These are phyloP conservation scores for Ogataea degrootiae DNA, from an alignment of 805 yeast genomes.

Conservation along the genomic window DNA sequence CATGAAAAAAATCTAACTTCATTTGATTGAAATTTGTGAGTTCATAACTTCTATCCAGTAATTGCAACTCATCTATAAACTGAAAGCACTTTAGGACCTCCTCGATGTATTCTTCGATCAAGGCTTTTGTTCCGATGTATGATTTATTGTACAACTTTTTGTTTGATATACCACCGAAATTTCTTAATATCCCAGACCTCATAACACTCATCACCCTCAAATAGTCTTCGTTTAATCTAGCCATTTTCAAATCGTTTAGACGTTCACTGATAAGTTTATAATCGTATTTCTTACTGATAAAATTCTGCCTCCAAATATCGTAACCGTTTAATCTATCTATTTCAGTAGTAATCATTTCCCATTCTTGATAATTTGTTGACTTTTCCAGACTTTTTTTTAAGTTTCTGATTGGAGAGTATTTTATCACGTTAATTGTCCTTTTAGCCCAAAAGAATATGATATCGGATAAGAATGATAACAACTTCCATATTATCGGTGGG, in stretches of 20 bases:
- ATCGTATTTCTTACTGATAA: constrained; percentile 76
- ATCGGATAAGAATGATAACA: constrained; percentile 36
- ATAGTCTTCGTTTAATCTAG: constrained; percentile 56
- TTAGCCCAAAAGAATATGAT: constrained; percentile 44
- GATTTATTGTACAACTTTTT: constrained; percentile 74
- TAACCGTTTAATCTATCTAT: constrained; percentile 51
- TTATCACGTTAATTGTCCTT: constrained; percentile 16
- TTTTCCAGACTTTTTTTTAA: constrained; percentile 28
- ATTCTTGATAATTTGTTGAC: constrained; percentile 61
- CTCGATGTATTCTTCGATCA: constrained; percentile 80
- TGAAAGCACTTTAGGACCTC: constrained; percentile 70
- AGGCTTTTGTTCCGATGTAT: constrained; percentile 80
- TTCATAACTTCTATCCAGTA: constrained; percentile 23
- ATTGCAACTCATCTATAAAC: constrained; percentile 45
- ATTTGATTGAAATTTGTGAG: constrained; percentile 48
- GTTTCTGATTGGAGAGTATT: constrained; percentile 17
- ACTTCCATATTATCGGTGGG: constrained; percentile 24
- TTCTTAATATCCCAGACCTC: constrained; percentile 79
- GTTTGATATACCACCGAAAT: constrained; percentile 87
- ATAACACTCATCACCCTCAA: constrained; percentile 58
- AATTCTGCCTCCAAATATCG: constrained; percentile 75
- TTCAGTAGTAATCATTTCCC: constrained; percentile 52
- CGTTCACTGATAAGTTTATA: constrained; percentile 77
- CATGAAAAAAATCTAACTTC: constrained; percentile 75
- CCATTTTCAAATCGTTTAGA: constrained; percentile 53